Percentiles rank a stretch among this genome's conserved stretches.
phyloP scores from a whole-genome alignment of 331 rosid species.

The Quercus lobata region DNA sequence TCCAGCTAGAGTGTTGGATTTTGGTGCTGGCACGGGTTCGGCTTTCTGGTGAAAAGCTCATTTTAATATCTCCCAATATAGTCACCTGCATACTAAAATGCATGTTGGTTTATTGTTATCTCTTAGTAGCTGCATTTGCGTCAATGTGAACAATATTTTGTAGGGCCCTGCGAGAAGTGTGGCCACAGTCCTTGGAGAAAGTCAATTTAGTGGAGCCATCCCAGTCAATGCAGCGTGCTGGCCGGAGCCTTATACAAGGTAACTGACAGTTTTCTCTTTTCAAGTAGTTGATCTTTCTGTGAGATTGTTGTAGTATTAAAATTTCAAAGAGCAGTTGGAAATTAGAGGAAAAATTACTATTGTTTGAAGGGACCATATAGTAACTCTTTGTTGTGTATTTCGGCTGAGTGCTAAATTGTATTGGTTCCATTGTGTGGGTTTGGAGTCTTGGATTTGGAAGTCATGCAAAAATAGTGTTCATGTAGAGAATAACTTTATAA shows the following conservation, averaged over 20 bases:
- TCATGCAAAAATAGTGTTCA: neutral
- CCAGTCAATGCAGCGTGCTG: conserved; percentile 95
- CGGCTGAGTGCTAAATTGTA: neutral
- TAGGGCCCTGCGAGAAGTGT: conserved; percentile 89
- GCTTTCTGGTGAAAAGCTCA: conserved; percentile 74
- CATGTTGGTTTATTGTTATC: neutral
- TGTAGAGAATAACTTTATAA: neutral
- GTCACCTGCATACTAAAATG: neutral
- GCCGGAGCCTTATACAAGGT: conserved; percentile 87
- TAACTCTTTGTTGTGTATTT: neutral
- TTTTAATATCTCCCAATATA: conserved; percentile 11
- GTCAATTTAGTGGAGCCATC: conserved; percentile 90
- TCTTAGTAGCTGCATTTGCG: neutral
- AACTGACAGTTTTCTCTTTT: conserved; percentile 9
- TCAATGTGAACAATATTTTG: conserved; percentile 24
- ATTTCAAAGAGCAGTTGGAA: neutral
- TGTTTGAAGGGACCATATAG: neutral
- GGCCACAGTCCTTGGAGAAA: conserved; percentile 81
- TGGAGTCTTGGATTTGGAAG: neutral
- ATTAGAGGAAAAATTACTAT: neutral
- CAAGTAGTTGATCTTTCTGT: conserved; percentile 7
- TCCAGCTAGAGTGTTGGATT: conserved; percentile 78
- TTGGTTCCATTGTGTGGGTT: neutral
- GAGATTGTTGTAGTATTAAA: neutral
- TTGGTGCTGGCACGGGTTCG: conserved; percentile 96